Conservation (phyloP, 179 eudicot genomes). For the Monotropa hypopitys region DNA sequence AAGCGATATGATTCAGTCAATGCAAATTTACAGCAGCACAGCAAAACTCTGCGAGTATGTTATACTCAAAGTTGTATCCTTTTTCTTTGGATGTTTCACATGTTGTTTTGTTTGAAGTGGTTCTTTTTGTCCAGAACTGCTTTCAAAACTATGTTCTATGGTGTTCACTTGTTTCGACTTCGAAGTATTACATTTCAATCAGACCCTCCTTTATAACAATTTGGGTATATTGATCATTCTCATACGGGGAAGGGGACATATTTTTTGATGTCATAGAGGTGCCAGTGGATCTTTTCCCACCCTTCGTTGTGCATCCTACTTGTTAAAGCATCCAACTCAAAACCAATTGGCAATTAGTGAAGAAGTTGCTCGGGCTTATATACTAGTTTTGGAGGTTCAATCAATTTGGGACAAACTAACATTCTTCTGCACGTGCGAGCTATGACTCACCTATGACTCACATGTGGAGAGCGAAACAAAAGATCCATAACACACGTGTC, state of each 20-base stretch:
- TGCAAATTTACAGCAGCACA: constrained; percentile 66
- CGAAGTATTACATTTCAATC: background rate
- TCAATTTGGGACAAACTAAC: too few species aligned
- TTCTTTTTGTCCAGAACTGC: background rate
- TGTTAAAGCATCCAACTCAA: too few species aligned
- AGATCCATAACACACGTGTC: too few species aligned
- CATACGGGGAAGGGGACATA: background rate
- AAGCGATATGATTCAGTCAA: constrained; percentile 52
- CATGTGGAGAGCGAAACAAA: too few species aligned
- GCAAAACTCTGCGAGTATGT: constrained; percentile 94
- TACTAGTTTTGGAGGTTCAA: too few species aligned
- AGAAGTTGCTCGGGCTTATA: too few species aligned
- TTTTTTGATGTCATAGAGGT: background rate
- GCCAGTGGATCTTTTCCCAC: background rate
- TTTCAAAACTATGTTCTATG: background rate
- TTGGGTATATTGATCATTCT: background rate
- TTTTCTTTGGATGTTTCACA: background rate
- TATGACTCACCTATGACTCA: too few species aligned
- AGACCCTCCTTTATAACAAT: background rate
- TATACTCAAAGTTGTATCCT: constrained; percentile 5
- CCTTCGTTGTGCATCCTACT: background rate
- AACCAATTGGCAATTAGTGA: too few species aligned
- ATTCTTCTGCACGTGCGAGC: too few species aligned
- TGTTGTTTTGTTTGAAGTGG: background rate
- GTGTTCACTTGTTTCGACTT: background rate